A percentile compares a stretch with the other conserved stretches of the same genome.
phyloP scores from a whole-genome alignment of 2,329 filamentous ascomycete species.

The Cryphonectria carpinicola region DNA sequence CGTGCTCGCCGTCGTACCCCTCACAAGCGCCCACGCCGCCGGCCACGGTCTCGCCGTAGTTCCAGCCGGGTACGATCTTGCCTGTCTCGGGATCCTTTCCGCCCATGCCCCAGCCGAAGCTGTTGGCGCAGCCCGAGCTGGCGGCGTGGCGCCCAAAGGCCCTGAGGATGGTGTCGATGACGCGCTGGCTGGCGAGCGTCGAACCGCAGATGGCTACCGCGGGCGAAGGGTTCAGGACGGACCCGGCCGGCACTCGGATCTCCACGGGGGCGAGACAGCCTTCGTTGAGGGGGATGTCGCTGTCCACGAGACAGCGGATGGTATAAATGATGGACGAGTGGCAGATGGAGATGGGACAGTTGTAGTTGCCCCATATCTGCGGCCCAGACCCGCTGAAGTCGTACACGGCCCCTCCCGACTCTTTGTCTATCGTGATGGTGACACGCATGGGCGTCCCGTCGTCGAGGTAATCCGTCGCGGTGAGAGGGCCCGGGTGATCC shows the following conservation, averaged over 20 bases:
- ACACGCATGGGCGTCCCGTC: constrained; percentile 41
- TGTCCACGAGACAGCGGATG: constrained; percentile 40
- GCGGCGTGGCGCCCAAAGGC: constrained; percentile 31
- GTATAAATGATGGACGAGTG: constrained; percentile 44
- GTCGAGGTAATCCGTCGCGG: constrained; percentile 41
- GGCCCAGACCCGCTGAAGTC: constrained; percentile 42
- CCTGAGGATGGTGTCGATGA: constrained; percentile 30
- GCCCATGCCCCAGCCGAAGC: constrained; percentile 31
- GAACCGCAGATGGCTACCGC: constrained; percentile 33
- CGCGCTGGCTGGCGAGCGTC: constrained; percentile 27
- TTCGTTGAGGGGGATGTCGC: constrained; percentile 43
- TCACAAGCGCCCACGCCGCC: constrained; percentile 39
- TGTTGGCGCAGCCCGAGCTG: constrained; percentile 30
- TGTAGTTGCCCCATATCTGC: constrained; percentile 42
- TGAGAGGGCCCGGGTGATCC: constrained; percentile 42
- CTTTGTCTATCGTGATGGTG: constrained; percentile 36
- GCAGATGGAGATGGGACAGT: constrained; percentile 42
- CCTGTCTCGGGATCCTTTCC: constrained; percentile 29
- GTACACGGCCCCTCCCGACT: constrained; percentile 38
- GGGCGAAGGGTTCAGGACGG: constrained; percentile 40
- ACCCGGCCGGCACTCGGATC: constrained; percentile 38
- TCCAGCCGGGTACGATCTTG: constrained; percentile 32
- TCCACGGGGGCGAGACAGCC: constrained; percentile 41
- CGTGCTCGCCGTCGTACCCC: constrained; percentile 36
- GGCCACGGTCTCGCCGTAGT: constrained; percentile 39